Evolutionary conservation across 345 rosid species (phyloP).

Genomic region (Anastatica hierochuntica): DNA sequence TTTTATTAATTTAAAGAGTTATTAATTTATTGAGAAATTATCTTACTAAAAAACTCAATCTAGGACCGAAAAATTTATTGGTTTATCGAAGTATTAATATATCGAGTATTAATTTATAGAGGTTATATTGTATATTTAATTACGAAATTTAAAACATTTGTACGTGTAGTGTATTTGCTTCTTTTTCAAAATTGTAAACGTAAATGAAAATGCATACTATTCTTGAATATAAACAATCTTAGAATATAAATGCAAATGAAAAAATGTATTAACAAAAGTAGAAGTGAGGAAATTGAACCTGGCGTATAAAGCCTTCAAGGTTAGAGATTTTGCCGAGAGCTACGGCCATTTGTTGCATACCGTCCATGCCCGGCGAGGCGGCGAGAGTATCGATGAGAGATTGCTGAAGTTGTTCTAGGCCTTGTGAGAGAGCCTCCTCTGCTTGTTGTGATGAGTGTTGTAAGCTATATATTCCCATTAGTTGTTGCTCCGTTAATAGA

Average conservation of each 20-base stretch:
- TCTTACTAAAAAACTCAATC: too few species aligned
- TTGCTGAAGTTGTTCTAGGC: slow-evolving; percentile 85
- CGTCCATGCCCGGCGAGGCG: slow-evolving; percentile 41
- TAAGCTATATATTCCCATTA: slow-evolving; percentile 82
- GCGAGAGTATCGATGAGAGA: slow-evolving; percentile 80
- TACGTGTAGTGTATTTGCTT: not conserved
- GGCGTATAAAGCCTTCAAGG: slow-evolving; percentile 92
- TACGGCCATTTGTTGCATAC: slow-evolving; percentile 89
- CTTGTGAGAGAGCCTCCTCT: slow-evolving; percentile 90
- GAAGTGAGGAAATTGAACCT: slow-evolving; percentile 36
- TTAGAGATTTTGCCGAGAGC: slow-evolving; percentile 87
- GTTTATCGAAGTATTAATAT: too few species aligned
- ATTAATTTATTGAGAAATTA: too few species aligned
- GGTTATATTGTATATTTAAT: too few species aligned
- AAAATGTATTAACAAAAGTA: not conserved
- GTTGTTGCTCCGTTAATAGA: slow-evolving; percentile 83
- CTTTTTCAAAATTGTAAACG: too few species aligned
- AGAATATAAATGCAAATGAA: not conserved
- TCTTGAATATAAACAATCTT: too few species aligned
- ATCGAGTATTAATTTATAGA: too few species aligned
- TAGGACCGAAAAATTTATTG: too few species aligned
- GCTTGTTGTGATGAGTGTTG: slow-evolving; percentile 95
- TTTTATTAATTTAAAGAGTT: too few species aligned
- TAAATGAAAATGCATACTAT: too few species aligned
- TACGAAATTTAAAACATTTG: not conserved